Percentiles rank a stretch among this genome's conserved stretches.
Evolutionary conservation across 2,329 filamentous ascomycete genomes (phyloP).

Genomic region (Pseudogymnoascus pannorum): DNA sequence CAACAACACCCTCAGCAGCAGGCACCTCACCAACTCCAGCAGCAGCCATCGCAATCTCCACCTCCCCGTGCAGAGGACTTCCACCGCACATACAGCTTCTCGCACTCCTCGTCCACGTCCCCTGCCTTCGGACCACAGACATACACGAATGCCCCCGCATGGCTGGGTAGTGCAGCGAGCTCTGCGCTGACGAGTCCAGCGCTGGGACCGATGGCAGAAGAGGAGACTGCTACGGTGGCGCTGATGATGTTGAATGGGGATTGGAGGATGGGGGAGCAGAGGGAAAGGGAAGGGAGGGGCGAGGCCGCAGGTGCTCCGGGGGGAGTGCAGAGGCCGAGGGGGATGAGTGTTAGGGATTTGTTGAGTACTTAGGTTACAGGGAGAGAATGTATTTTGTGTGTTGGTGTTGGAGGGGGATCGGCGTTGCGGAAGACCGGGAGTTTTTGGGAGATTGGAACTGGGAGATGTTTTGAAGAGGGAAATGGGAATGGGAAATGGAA

Average conservation of each 20-base stretch:
- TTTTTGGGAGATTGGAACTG: background rate
- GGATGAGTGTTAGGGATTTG: constrained; percentile 49
- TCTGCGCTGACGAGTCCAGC: constrained; percentile 54
- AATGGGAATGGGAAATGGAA: background rate
- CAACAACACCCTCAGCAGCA: constrained; percentile 9
- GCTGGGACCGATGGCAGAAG: constrained; percentile 43
- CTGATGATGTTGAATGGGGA: constrained; percentile 83
- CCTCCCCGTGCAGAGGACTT: constrained; percentile 41
- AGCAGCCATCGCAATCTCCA: constrained; percentile 46
- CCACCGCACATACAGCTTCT: constrained; percentile 44
- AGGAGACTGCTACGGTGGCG: constrained; percentile 67
- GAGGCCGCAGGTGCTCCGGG: constrained; percentile 1
- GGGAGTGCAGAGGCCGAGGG: constrained; percentile 31
- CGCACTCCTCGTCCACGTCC: constrained; percentile 43
- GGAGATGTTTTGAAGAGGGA: background rate
- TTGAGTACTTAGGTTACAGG: constrained; percentile 36
- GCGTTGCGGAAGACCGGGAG: background rate
- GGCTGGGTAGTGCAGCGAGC: constrained; percentile 31
- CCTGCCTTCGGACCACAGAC: constrained; percentile 49
- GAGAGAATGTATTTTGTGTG: background rate
- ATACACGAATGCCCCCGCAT: constrained; percentile 33
- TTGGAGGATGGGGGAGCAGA: constrained; percentile 43
- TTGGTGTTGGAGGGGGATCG: background rate
- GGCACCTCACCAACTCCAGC: constrained; percentile 24
- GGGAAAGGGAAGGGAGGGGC: constrained; percentile 13